Evolutionary conservation across 129 eudicot species (phyloP), one percentile per base, ranked within the genome.

Genomic region (Escallonia herrerae): DNA sequence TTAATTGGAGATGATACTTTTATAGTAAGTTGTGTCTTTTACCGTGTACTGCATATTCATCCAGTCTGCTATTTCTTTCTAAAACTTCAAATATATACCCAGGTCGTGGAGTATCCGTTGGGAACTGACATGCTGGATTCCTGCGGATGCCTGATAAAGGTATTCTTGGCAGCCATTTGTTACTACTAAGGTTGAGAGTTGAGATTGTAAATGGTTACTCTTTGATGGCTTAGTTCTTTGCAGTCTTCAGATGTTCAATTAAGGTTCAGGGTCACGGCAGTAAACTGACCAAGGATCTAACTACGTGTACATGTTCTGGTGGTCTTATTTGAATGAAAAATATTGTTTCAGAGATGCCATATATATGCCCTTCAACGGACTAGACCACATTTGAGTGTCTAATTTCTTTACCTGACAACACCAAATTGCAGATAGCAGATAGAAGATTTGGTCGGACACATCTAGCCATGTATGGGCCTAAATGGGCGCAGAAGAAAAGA

Each of bases 31-130:
- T 12, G 41, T 69, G 39, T 61, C n/a, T 13, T 3, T 48, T 77
- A 40, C 39, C 7, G 63, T 37, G 41, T 57, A 43, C 12, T 45
- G 42, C 38, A 3, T 54, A 33, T 50, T 15, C 40, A 43, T 53
- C 12, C 8, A 3, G 0, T 43, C 13, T 68, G 37, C 40, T 22
- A 38, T 9, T 62, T 37, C 48, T 40, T 38, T 58, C 15, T 33
- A 61, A 37, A 60, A 58, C 45, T 71, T 61, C 63, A 39, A 62
- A 6, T 60, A 8, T 72, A n/a, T 65, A 60, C 33, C 57, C 79
- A 93, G 98, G 76, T 93, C 52, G 95, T 93, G 75, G 96, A 85
- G 79, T 93, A 93, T 73, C 95, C 96, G 65, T 71, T 82, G 68
- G 70, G 83, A 75, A 93, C 96, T 58, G 77, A 79, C 66, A 81